These are phyloP conservation scores for Daphne laureola DNA, from an alignment of 441 rosid species.

Conservation along the genomic window DNA sequence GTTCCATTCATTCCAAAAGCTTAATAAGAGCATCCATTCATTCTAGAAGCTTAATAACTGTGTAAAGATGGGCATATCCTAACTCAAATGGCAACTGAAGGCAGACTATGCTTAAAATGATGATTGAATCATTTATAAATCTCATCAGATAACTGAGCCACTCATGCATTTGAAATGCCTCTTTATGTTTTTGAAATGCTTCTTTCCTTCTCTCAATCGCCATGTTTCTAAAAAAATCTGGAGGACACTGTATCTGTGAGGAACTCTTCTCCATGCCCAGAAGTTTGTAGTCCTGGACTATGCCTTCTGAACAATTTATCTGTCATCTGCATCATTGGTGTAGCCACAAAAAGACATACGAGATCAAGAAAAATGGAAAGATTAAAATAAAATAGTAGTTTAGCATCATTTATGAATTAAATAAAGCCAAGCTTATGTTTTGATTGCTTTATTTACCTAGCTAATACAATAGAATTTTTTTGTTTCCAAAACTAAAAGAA, in stretches of 20 bases:
- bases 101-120: conserved; percentile 72
- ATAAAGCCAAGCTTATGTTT: background rate
- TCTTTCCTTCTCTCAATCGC: conserved; percentile 49
- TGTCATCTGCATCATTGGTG: conserved; percentile 51
- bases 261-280: conserved; percentile 53
- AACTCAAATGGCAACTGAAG: conserved; percentile 95
- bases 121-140: conserved; percentile 64
- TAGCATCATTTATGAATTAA: background rate
- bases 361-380: conserved; percentile 4
- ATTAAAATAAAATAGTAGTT: conserved; percentile 1
- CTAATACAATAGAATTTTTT: conserved; percentile 68
- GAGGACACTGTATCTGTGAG: conserved; percentile 37
- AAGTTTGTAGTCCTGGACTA: conserved; percentile 48
- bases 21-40: no score
- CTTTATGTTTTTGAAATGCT: conserved; percentile 74
- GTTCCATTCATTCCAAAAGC: no score
- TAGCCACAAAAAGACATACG: conserved; percentile 11
- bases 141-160: conserved; percentile 73
- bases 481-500: conserved; percentile 98
- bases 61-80: conserved; percentile 89
- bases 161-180: conserved; percentile 75
- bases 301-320: conserved; percentile 51
- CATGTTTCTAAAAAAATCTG: conserved; percentile 32
- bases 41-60: conserved; percentile 47
- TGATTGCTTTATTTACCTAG: conserved; percentile 35